Percentiles rank a stretch among this genome's conserved stretches.
These are phyloP conservation scores for Mucor saturninus DNA, from an alignment of 371 early-diverging fungal genomes.

Conservation along the genomic window DNA sequence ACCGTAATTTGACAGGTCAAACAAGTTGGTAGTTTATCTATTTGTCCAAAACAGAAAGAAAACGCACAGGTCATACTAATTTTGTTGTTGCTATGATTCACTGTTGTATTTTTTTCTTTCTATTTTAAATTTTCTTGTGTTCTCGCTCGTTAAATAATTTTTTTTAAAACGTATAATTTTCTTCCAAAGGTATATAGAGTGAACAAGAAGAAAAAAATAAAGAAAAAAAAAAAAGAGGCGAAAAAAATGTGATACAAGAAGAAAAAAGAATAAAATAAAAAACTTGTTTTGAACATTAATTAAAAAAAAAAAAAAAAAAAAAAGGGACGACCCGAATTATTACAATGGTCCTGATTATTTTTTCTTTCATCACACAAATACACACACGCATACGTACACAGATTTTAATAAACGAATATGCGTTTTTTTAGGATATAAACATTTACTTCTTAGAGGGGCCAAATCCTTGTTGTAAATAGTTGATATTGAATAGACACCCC, in stretches of 20 bases:
- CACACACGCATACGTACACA: too few species aligned
- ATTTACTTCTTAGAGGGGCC: too few species aligned
- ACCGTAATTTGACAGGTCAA: constrained; percentile 43
- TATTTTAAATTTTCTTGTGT: constrained; percentile 6
- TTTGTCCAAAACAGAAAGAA: constrained; percentile 34
- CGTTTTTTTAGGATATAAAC: too few species aligned
- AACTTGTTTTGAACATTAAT: constrained; percentile 5
- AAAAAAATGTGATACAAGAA: constrained; percentile 10
- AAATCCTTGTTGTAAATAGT: background rate
- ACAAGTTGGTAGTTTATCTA: constrained; percentile 38
- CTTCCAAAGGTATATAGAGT: constrained; percentile 15
- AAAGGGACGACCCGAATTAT: background rate
- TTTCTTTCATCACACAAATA: background rate
- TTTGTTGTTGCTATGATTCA: background rate
- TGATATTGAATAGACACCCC: constrained; percentile 12
- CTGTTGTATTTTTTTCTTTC: background rate
- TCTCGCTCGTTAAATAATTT: background rate
- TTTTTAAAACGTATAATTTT: background rate
- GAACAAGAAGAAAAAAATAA: constrained; percentile 5
- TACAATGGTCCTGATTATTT: background rate
- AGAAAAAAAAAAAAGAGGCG: constrained; percentile 7
- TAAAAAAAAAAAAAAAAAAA: background rate
- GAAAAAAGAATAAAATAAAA: constrained; percentile 6
- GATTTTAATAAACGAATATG: too few species aligned
- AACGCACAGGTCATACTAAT: constrained; percentile 28